Percentiles rank a stretch among this genome's conserved stretches.
Evolutionary conservation across 805 yeast genomes (phyloP).

Genomic region (Phaffomyces opuntiae): DNA sequence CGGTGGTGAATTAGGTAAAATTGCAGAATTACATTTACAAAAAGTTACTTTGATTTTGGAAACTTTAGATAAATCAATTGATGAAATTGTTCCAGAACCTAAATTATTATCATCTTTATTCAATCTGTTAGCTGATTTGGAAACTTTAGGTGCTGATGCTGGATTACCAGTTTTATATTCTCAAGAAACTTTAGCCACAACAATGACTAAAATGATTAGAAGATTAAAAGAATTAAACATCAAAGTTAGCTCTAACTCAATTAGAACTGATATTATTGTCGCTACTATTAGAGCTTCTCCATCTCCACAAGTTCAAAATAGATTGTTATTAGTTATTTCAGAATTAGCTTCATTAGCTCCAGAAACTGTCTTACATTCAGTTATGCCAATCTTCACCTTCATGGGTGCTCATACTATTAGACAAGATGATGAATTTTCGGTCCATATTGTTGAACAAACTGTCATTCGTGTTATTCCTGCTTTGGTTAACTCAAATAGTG

Average conservation of each 20-base stretch:
- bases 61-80: conserved; percentile 49
- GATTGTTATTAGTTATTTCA: conserved; percentile 76
- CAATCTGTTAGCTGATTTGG: conserved; percentile 63
- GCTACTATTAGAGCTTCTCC: conserved; percentile 83
- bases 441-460: conserved; percentile 88
- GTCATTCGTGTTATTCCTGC: conserved; percentile 89
- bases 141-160: conserved; percentile 84
- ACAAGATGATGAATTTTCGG: conserved; percentile 94
- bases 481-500: conserved; percentile 40
- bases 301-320: conserved; percentile 93
- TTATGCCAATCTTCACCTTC: conserved; percentile 98
- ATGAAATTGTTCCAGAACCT: conserved; percentile 29
- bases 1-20: conserved; percentile 55
- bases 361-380: conserved; percentile 86
- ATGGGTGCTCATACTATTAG: conserved; percentile 98
- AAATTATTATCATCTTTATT: conserved; percentile 46
- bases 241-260: conserved; percentile 50
- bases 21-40: conserved; percentile 74
- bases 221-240: conserved; percentile 37
- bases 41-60: conserved; percentile 77
- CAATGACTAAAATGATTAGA: conserved; percentile 67
- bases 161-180: conserved; percentile 86
- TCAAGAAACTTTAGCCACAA: conserved; percentile 83
- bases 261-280: conserved; percentile 87
- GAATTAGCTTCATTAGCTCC: conserved; percentile 85